A percentile compares a stretch with the other conserved stretches of the same genome.
These are phyloP conservation scores for Debaryomyces fabryi DNA, from an alignment of 1,139 yeast genomes.

Conservation along the genomic window DNA sequence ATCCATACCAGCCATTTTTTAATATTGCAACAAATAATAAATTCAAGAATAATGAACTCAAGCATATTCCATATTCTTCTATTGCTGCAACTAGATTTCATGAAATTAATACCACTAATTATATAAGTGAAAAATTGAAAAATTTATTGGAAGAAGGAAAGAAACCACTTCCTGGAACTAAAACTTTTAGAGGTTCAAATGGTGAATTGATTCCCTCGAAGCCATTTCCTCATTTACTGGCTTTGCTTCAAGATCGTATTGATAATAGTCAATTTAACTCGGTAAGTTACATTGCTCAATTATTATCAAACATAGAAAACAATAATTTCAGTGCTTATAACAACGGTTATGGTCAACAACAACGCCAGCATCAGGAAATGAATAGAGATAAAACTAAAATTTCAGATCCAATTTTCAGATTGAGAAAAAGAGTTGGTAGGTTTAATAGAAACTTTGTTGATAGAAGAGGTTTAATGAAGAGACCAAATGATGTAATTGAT, in stretches of 20 bases:
- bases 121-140: slow-evolving; percentile 44
- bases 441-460: slow-evolving; percentile 74
- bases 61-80: slow-evolving; percentile 79
- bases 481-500: slow-evolving; percentile 39
- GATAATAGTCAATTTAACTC: slow-evolving; percentile 27
- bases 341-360: slow-evolving; percentile 43
- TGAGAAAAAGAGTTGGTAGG: slow-evolving; percentile 79
- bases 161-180: slow-evolving; percentile 45
- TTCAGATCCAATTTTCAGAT: slow-evolving; percentile 61
- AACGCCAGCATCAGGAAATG: slow-evolving; percentile 23
- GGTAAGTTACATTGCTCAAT: slow-evolving; percentile 42
- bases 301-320: slow-evolving; percentile 46
- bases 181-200: slow-evolving; percentile 47
- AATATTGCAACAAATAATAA: slow-evolving; percentile 61
- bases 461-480: slow-evolving; percentile 50
- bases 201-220: slow-evolving; percentile 49
- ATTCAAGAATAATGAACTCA: slow-evolving; percentile 48
- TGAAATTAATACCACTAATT: slow-evolving; percentile 67
- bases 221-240: slow-evolving; percentile 45
- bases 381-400: slow-evolving; percentile 29
- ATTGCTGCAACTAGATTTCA: slow-evolving; percentile 72
- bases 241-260: slow-evolving; percentile 36
- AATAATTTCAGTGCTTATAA: slow-evolving; percentile 52
- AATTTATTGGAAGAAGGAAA: slow-evolving; percentile 45
- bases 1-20: slow-evolving; percentile 86